A percentile compares a stretch with the other conserved stretches of the same genome.
Conservation (phyloP, 2,329 filamentous ascomycete species). For the Westerdykella ornata region DNA sequence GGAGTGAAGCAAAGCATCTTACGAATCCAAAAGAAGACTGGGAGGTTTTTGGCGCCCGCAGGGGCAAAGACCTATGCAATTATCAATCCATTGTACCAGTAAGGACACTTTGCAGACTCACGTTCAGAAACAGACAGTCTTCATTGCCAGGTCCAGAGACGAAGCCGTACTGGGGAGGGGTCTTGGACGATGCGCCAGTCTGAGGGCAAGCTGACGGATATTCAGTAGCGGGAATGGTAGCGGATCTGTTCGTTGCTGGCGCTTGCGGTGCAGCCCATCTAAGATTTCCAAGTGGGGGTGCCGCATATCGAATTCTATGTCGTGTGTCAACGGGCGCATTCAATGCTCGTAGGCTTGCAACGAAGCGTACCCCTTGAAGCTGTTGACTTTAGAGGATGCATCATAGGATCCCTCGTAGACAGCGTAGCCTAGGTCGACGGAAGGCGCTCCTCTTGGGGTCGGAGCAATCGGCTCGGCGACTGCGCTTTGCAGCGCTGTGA, state of each 20-base stretch:
- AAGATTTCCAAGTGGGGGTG: constrained; percentile 46
- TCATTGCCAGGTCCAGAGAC: constrained; percentile 30
- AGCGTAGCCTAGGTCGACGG: constrained; percentile 29
- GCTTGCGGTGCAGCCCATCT: constrained; percentile 48
- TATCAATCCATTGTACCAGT: background rate
- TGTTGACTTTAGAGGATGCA: constrained; percentile 20
- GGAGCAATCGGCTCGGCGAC: constrained; percentile 19
- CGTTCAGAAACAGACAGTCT: constrained; percentile 40
- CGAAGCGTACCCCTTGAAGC: constrained; percentile 28
- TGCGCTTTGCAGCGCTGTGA: background rate
- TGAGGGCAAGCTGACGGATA: constrained; percentile 38
- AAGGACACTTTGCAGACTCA: constrained; percentile 25
- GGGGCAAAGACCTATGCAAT: constrained; percentile 28
- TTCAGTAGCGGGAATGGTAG: constrained; percentile 37
- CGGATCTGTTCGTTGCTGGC: constrained; percentile 39
- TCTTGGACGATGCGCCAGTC: constrained; percentile 23
- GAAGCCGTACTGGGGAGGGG: constrained; percentile 26
- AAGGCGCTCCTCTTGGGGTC: constrained; percentile 15
- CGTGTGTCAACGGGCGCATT: constrained; percentile 19
- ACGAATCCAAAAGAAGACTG: constrained; percentile 52
- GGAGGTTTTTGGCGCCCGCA: constrained; percentile 41
- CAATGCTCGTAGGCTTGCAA: background rate
- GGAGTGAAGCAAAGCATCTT: constrained; percentile 8
- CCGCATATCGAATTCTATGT: constrained; percentile 43
- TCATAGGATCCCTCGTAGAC: constrained; percentile 26